Percentiles rank a stretch among this genome's conserved stretches.
Evolutionary conservation across 2,329 filamentous ascomycete genomes (phyloP).

Genomic region (Penicillium brevicompactum): DNA sequence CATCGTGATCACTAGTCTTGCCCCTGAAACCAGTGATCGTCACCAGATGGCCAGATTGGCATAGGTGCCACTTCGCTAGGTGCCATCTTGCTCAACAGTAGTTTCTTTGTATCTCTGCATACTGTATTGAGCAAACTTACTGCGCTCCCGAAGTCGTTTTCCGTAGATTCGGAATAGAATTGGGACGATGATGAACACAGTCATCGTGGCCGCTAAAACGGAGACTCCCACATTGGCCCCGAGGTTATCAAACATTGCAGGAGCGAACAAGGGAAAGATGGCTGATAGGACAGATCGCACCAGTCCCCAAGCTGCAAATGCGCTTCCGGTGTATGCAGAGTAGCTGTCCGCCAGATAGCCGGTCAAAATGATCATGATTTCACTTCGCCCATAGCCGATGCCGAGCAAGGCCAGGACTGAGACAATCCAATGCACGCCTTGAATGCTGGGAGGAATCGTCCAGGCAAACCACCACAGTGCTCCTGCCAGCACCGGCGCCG

Average conservation of each 20-base stretch:
- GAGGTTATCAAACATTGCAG: constrained; percentile 8
- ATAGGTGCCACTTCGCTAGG: neutral
- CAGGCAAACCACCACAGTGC: neutral
- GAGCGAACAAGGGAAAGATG: constrained; percentile 11
- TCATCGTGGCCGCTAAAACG: constrained; percentile 16
- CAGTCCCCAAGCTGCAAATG: constrained; percentile 12
- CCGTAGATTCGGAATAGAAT: constrained; percentile 15
- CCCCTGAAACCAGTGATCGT: neutral
- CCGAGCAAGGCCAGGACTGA: neutral
- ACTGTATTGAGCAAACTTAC: constrained; percentile 17
- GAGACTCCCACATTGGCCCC: constrained; percentile 10
- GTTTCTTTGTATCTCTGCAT: constrained; percentile 5
- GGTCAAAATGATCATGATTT: neutral
- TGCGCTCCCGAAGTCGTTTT: constrained; percentile 10
- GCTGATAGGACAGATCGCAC: constrained; percentile 12
- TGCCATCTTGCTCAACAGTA: constrained; percentile 6
- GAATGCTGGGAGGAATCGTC: neutral
- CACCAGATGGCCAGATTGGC: neutral
- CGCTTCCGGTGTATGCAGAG: constrained; percentile 17
- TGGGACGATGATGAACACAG: constrained; percentile 17
- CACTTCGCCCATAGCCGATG: neutral
- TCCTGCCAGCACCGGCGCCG: neutral
- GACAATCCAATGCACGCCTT: neutral
- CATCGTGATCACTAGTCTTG: too few relatives aligned
- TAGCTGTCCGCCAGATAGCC: constrained; percentile 23